Base-by-base conservation (phyloP, 2,329 filamentous ascomycete species). In the Rhexocercosporidium sp. region DNA sequence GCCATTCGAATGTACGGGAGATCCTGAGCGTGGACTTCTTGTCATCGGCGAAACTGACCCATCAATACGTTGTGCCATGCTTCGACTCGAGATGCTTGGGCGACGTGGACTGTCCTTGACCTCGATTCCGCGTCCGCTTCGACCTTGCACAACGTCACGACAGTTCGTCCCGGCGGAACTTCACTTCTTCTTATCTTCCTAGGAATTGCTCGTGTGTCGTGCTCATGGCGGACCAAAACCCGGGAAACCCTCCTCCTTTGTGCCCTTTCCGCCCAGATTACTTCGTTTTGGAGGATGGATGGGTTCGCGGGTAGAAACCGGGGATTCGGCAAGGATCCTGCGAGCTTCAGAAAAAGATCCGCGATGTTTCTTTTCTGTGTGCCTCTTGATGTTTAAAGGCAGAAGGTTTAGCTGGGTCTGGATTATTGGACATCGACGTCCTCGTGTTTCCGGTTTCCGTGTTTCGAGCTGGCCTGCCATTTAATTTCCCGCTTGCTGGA, bases 1-100 rank as follows among this genome's bases (percentile, higher is more conserved):
- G 29, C 66, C 59, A 57, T 66, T 71, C 49, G 72, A 68, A 25
- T 71, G 64, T 27, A 66, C 44, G 18, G 76, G 74, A 25, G 76
- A 75, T 57, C 70, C 66, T 37, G 73, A 71, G 31, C 69, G 70
- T 59, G 77, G 74, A 68, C 66, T 78, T 69, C 65, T 74, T 34
- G 78, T 76, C 74, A 75, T 77, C 25, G 80, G 79, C 47, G 79
- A 79, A 49, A 77, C 67, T 14, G 78, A 78, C 61, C 76, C 77
- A 70, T 78, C 75, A 64, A 66, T 68, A 66, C 57, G 71, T 59
- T 71, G 69, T 66, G 69, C 70, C 75, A 77, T 77, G 54, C 54
- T 71, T 66, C 29, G 49, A 29, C 27, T 61, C 56, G 63, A 53
- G 46, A 53, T 56, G 39, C 20, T 34, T 39, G 25, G 27, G 47